Evolutionary conservation across 2,329 filamentous ascomycete species (phyloP), one percentile per base, ranked within the genome.

Genomic region (Colletotrichum sansevieriae): DNA sequence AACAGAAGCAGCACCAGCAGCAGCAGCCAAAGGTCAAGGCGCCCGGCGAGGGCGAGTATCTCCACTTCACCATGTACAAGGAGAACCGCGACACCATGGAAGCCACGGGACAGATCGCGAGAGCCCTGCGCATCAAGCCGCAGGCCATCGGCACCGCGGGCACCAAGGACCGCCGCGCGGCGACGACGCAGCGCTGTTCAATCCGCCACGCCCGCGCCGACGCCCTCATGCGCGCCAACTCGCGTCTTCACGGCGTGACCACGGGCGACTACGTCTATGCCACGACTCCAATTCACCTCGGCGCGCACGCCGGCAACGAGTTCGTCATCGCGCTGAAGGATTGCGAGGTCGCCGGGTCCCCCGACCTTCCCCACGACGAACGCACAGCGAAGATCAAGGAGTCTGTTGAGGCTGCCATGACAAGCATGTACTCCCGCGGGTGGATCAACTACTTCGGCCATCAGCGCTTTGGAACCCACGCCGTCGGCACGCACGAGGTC

Each of bases 381-480:
- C 70, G 70, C 47, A 78, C 15, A 73, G 75, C n/a, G 74, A 81
- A 56, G 37, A 70, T 71, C 59, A 49, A 43, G 20, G 49, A 51
- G 58, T 78, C 86, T 43, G 83, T 90, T 10, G 83, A 84, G 64
- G 78, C 84, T 13, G 85, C 93, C 1, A 82, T 97, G 58, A 82
- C 86, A 47, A 88, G 91, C 71, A 88, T 98, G 72, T 84, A 86
- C 63, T 81, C 89, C 49, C 87, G 91, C 51, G 96, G 96, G 3
- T 99, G 97, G 83, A 90, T 99, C 80, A 99, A 99, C 81, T 99
- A 98, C 82, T 99, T 95, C 76, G 96, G 96, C 9, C 89, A 98
- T n/a, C 96, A 99, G 81, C 90, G 96, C 25, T 99, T 99, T 75
- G 96, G 96, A 33, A 95, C 94, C 0, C 95, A 96, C 78, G 83